Evolutionary conservation across 2,329 filamentous ascomycete genomes (phyloP), one percentile per base, ranked within the genome.

Genomic region (Fusarium graminum): DNA sequence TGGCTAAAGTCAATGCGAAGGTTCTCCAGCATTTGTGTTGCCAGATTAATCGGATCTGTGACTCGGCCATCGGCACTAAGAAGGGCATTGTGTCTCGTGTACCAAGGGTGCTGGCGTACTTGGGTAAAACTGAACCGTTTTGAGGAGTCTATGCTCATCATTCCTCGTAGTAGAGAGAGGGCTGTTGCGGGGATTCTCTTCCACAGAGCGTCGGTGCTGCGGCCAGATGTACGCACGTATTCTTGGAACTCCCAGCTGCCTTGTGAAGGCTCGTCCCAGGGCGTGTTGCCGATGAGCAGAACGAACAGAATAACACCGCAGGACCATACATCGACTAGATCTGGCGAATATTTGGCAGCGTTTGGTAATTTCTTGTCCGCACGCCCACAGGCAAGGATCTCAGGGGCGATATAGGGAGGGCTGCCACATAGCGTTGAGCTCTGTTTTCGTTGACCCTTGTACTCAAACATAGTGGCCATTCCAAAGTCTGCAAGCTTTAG

Each of bases 271-370:
- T 95, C 92, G 74, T 98, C 95, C 95, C 95, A 99, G 0, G 95
- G 95, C 3, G 95, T 99, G 75, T 99, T 99, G 11, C 95, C 95
- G 2, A 97, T 93, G 5, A 99, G 82, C 6, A 99, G 82, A 34
- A 98, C 95, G 74, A 99, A 99, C 6, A 99, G 83, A n/a, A 99
- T 96, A 52, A 99, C 93, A 32, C 95, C 95, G 72, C 94, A 97
- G 16, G 94, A 97, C 96, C 96, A 99, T 56, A 99, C 90, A 75
- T 99, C 95, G 36, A 92, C 92, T 40, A 92, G 80, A 63, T 97
- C 92, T 9, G 94, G 89, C 29, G 86, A 84, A 74, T 94, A 94
- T 54, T 90, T 88, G 45, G 75, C 72, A 26, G 84, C 81, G 50
- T 85, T 79, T 36, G 83, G 71, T 39, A 83, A 76, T 45, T 76